Evolutionary conservation across 306 rosid genomes (phyloP).

Genomic region (Cyclanthera cordifolia): DNA sequence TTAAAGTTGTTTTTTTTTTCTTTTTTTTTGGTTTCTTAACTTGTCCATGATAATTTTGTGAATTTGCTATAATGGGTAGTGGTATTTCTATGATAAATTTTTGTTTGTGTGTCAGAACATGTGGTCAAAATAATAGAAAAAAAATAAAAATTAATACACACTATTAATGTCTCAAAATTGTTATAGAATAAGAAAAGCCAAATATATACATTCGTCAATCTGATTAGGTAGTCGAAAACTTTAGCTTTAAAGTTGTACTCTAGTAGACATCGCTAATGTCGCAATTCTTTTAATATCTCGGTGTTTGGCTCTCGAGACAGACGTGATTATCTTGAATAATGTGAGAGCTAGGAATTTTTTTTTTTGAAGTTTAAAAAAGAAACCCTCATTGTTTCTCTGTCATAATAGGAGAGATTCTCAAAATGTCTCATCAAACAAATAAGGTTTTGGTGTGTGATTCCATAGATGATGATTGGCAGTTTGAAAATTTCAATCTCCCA

Average conservation of each 20-base stretch:
- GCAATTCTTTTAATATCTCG: too few relatives aligned
- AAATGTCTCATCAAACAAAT: constrained; percentile 12
- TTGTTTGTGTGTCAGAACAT: not conserved
- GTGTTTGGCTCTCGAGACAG: too few relatives aligned
- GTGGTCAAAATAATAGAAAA: not conserved
- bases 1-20: not conserved
- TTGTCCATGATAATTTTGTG: not conserved
- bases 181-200: not conserved
- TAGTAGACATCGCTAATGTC: too few relatives aligned
- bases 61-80: not conserved
- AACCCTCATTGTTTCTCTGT: not conserved
- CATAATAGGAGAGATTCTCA: constrained; percentile 6
- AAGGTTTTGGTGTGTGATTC: constrained; percentile 11
- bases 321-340: too few relatives aligned
- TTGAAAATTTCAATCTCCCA: constrained; percentile 2
- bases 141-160: too few relatives aligned
- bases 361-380: too few relatives aligned
- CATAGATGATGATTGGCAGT: not conserved
- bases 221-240: too few relatives aligned
- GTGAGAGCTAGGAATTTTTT: too few relatives aligned
- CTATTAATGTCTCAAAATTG: too few relatives aligned
- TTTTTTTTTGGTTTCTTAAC: too few relatives aligned
- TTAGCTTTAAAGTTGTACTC: too few relatives aligned
- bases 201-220: too few relatives aligned
- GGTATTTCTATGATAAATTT: not conserved